Evolutionary conservation across 2,329 filamentous ascomycete species (phyloP).

Genomic region (Ceratocystis ficicola): DNA sequence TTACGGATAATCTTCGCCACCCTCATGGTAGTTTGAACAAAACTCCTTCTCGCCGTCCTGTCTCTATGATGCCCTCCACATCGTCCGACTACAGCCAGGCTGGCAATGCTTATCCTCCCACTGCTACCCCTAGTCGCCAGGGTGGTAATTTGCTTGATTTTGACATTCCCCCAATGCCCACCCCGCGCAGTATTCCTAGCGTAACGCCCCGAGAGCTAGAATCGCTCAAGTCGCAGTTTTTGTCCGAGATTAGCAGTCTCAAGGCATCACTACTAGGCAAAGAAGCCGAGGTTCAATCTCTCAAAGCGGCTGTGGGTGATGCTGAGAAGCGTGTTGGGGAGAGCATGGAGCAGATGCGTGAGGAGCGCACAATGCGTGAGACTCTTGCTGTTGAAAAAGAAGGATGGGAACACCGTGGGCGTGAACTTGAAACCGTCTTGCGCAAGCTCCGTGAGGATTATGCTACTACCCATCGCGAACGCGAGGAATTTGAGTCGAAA

Average conservation of each 20-base stretch:
- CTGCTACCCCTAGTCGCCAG: slow-evolving; percentile 38
- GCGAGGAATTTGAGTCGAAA: slow-evolving; percentile 63
- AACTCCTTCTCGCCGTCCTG: slow-evolving; percentile 29
- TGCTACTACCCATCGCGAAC: slow-evolving; percentile 62
- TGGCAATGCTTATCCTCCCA: slow-evolving; percentile 24
- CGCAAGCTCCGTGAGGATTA: slow-evolving; percentile 73
- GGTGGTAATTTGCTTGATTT: slow-evolving; percentile 59
- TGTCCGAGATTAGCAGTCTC: slow-evolving; percentile 88
- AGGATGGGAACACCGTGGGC: slow-evolving; percentile 71
- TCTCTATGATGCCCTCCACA: slow-evolving; percentile 23
- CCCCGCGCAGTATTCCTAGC: slow-evolving; percentile 78
- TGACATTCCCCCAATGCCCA: slow-evolving; percentile 86
- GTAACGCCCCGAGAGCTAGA: slow-evolving; percentile 89
- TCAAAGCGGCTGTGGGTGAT: slow-evolving; percentile 78
- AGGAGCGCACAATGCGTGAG: slow-evolving; percentile 60
- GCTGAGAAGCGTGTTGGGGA: slow-evolving; percentile 86
- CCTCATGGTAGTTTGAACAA: slow-evolving; percentile 25
- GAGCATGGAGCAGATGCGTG: slow-evolving; percentile 68
- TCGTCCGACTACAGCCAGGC: neutral
- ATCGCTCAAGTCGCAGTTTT: slow-evolving; percentile 76
- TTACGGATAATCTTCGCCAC: slow-evolving; percentile 59
- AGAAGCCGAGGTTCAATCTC: slow-evolving; percentile 76
- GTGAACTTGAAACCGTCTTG: slow-evolving; percentile 74
- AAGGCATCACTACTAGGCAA: slow-evolving; percentile 85
- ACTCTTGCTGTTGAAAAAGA: slow-evolving; percentile 62